Conservation (phyloP, 257 asterid species). For the Petunia secreta region DNA sequence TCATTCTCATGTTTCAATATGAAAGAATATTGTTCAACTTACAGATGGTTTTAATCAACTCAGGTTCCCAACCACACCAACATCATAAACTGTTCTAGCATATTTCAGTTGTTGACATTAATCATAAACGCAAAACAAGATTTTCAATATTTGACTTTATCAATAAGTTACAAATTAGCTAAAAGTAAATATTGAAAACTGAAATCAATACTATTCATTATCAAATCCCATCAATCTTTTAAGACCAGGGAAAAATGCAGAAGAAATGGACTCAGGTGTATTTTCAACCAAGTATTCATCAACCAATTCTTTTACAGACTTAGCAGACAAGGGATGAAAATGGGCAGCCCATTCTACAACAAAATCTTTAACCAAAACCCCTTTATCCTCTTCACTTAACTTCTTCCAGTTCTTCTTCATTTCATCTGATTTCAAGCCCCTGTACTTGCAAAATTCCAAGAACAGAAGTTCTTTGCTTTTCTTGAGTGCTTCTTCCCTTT, state of each 20-base stretch:
- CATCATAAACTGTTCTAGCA: background rate
- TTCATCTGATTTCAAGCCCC: conserved; percentile 58
- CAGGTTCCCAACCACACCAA: too few relatives aligned
- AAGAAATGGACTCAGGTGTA: conserved; percentile 25
- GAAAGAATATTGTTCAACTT: too few relatives aligned
- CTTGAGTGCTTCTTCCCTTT: conserved; percentile 61
- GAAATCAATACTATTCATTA: conserved; percentile 20
- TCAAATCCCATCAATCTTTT: conserved; percentile 53
- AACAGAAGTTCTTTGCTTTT: conserved; percentile 72
- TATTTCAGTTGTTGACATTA: background rate
- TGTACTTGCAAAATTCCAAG: conserved; percentile 55
- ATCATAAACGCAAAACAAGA: background rate
- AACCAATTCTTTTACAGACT: conserved; percentile 66
- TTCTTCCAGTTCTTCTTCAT: conserved; percentile 60
- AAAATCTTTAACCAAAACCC: conserved; percentile 55
- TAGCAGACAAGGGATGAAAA: conserved; percentile 78
- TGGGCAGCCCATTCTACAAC: conserved; percentile 68
- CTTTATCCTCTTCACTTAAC: conserved; percentile 60
- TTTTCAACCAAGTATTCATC: conserved; percentile 53
- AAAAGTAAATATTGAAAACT: background rate
- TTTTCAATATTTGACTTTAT: too few relatives aligned
- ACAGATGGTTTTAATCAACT: too few relatives aligned
- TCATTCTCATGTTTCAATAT: too few relatives aligned
- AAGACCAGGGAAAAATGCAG: conserved; percentile 43
- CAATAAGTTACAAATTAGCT: background rate